A percentile compares a stretch with the other conserved stretches of the same genome.
Evolutionary conservation across 208 protist genomes (phyloP).

Genomic region (Crithidia bombi): DNA sequence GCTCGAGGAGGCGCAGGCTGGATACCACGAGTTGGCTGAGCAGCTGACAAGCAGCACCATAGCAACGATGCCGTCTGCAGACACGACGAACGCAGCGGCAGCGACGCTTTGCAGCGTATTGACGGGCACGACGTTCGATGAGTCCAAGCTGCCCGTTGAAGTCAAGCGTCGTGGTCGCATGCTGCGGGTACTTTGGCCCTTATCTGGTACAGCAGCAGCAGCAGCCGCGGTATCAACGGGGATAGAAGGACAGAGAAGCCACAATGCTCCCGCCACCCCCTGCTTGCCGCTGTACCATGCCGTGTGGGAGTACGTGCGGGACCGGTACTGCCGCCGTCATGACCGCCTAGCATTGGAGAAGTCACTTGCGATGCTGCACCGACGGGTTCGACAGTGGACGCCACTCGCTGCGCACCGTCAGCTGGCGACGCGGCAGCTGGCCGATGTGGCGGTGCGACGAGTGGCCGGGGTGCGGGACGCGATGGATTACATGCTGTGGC

Average conservation of each 20-base stretch:
- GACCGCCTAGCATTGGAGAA: conserved; percentile 71
- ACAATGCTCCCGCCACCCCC: neutral
- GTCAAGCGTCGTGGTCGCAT: conserved; percentile 72
- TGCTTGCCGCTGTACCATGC: conserved; percentile 57
- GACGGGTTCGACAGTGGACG: conserved; percentile 58
- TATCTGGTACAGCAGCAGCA: neutral
- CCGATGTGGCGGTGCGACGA: conserved; percentile 16
- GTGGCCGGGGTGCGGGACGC: conserved; percentile 38
- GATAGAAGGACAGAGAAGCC: too few relatives aligned
- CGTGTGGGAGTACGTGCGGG: conserved; percentile 57
- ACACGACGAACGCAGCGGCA: conserved; percentile 7
- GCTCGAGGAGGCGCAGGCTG: conserved; percentile 49
- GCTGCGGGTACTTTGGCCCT: conserved; percentile 64
- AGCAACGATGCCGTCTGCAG: neutral
- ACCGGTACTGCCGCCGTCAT: conserved; percentile 59
- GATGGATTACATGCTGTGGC: conserved; percentile 50
- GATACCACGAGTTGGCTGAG: conserved; percentile 36
- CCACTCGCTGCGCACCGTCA: conserved; percentile 42
- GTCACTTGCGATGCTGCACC: conserved; percentile 43
- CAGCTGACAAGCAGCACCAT: neutral
- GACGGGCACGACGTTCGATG: conserved; percentile 1
- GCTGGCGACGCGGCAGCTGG: conserved; percentile 31
- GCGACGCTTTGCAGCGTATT: conserved; percentile 24
- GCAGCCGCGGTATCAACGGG: neutral
- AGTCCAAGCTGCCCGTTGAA: conserved; percentile 36